Conservation (phyloP, 164 flowering plant genomes). For the Kingdonia uniflora region DNA sequence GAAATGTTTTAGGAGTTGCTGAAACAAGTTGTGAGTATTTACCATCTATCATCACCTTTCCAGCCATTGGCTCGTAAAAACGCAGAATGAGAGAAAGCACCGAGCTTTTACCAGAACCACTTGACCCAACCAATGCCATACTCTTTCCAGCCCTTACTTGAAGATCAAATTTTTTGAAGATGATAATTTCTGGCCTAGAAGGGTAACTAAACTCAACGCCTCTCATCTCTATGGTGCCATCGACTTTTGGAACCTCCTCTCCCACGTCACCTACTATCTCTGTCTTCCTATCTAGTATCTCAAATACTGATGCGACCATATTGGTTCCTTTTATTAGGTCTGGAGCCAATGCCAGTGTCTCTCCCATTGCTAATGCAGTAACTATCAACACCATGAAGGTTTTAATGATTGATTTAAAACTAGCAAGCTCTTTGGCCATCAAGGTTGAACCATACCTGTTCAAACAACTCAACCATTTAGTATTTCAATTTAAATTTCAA, state of each 20-base stretch:
- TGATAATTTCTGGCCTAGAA: slow-evolving; percentile 64
- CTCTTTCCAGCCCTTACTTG: slow-evolving; percentile 66
- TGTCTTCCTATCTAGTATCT: slow-evolving; percentile 63
- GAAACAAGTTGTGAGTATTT: slow-evolving; percentile 10
- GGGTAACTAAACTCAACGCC: slow-evolving; percentile 75
- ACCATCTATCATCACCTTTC: slow-evolving; percentile 87
- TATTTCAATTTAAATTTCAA: background rate
- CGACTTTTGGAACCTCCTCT: slow-evolving; percentile 57
- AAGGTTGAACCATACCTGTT: slow-evolving; percentile 84
- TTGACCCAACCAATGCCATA: slow-evolving; percentile 94
- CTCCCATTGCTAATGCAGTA: slow-evolving; percentile 96
- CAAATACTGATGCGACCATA: slow-evolving; percentile 88
- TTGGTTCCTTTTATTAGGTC: slow-evolving; percentile 86
- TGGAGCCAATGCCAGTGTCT: slow-evolving; percentile 83
- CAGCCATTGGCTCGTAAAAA: slow-evolving; percentile 77
- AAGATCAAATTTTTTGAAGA: slow-evolving; percentile 71
- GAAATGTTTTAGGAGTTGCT: background rate
- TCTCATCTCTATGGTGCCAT: slow-evolving; percentile 70
- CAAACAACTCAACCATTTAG: background rate
- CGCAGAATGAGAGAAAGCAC: slow-evolving; percentile 81
- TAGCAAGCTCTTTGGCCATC: slow-evolving; percentile 76
- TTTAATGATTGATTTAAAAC: slow-evolving; percentile 89
- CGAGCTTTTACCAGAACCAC: slow-evolving; percentile 97
- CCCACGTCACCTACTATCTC: slow-evolving; percentile 56
- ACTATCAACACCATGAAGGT: slow-evolving; percentile 91